Percentiles rank a stretch among this genome's conserved stretches.
Conservation (phyloP, 495 filamentous ascomycete species). For the Chaetomium fimeti region DNA sequence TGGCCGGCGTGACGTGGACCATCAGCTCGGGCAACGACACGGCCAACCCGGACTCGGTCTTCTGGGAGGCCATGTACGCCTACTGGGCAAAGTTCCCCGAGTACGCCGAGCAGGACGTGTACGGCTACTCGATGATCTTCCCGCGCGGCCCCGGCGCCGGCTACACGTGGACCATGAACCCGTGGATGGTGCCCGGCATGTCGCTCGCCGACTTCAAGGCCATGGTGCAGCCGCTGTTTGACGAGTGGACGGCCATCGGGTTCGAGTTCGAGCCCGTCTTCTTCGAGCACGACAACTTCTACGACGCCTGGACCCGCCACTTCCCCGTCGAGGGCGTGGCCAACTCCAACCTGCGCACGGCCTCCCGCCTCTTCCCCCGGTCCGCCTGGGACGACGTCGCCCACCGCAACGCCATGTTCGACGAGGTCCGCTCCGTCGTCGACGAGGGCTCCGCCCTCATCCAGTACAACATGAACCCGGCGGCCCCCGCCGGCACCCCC, state of each 20-base stretch:
- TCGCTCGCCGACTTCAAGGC: conserved; percentile 26
- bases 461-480: conserved; percentile 29
- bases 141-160: conserved; percentile 16
- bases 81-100: conserved; percentile 46
- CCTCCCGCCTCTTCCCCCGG: conserved; percentile 43
- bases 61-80: conserved; percentile 51
- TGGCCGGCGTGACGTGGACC: conserved; percentile 36
- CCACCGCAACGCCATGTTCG: conserved; percentile 28
- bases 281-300: conserved; percentile 29
- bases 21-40: conserved; percentile 38
- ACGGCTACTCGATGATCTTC: conserved; percentile 46
- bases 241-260: conserved; percentile 38
- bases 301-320: conserved; percentile 24
- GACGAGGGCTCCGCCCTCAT: conserved; percentile 26
- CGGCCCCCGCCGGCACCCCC: conserved; percentile 15
- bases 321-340: conserved; percentile 25
- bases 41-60: conserved; percentile 43
- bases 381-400: conserved; percentile 23
- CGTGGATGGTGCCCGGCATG: conserved; percentile 30
- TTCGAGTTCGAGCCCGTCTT: conserved; percentile 34
- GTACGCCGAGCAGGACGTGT: conserved; percentile 48
- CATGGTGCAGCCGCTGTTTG: conserved; percentile 41
- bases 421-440: conserved; percentile 24
- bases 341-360: conserved; percentile 34
- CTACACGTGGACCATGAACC: conserved; percentile 24